Evolutionary conservation across 2,329 filamentous ascomycete genomes (phyloP).

Genomic region (Beauveria asiatica): DNA sequence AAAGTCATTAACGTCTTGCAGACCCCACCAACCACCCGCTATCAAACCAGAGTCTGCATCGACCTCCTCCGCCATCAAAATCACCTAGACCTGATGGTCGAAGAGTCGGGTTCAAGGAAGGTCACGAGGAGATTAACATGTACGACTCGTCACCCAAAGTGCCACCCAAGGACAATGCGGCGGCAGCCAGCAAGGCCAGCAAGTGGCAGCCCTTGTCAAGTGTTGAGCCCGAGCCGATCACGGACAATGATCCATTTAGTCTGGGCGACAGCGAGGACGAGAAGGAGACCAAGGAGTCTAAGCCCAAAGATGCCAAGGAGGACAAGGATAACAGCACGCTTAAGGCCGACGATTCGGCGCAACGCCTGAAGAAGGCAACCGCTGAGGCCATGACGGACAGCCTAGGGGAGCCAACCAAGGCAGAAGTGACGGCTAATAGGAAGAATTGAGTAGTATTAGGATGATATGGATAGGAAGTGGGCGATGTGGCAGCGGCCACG

Average conservation of each 20-base stretch:
- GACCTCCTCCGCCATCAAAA: constrained; percentile 48
- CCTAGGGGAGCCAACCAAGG: constrained; percentile 34
- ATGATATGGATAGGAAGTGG: background rate
- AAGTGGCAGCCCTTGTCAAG: constrained; percentile 95
- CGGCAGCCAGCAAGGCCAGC: constrained; percentile 57
- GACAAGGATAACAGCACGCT: constrained; percentile 48
- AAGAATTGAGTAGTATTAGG: constrained; percentile 19
- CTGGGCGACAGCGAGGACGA: constrained; percentile 94
- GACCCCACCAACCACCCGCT: constrained; percentile 47
- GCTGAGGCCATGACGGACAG: constrained; percentile 52
- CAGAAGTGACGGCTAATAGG: constrained; percentile 22
- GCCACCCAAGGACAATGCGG: constrained; percentile 41
- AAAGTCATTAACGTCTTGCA: constrained; percentile 15
- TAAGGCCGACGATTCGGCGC: constrained; percentile 45
- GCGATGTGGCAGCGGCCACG: background rate
- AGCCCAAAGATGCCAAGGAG: constrained; percentile 40
- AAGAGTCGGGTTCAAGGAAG: constrained; percentile 50
- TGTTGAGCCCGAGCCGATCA: constrained; percentile 71
- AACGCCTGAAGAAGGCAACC: constrained; percentile 57
- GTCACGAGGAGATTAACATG: constrained; percentile 69
- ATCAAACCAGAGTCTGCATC: constrained; percentile 75
- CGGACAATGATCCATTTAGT: constrained; percentile 92
- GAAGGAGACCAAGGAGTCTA: constrained; percentile 49
- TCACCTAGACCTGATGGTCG: constrained; percentile 44
- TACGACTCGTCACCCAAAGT: constrained; percentile 58